Evolutionary conservation across 352 stramenopile species (phyloP), one percentile per base, ranked within the genome.

Genomic region (Globisporangium canariense): DNA sequence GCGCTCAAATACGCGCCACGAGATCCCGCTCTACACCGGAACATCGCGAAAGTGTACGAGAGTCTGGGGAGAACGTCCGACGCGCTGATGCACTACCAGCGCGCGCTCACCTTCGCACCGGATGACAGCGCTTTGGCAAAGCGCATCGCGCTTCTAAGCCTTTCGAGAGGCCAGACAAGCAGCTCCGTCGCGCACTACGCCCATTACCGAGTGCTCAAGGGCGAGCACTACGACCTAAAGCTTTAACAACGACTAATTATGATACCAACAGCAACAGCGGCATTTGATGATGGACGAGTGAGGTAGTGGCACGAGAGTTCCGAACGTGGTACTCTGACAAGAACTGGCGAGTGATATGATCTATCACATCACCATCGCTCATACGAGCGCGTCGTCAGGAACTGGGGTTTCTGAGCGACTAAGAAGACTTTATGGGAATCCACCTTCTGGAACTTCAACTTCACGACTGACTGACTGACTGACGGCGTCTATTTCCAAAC

Each of bases 161-260:
- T 92, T n/a, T 73, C 64, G 60, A 58, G 65, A 54, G 22, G 61
- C 32, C 64, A 65, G 11, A 76, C 66, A 1, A 70, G 68, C 10
- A 61, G 45, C 10, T 73, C 79, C 16, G 50, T 68, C 7, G 49
- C 70, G n/a, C 58, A 81, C 46, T 92, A 90, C 61, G 65, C 64
- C 28, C 73, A 67, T n/a, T 78, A 84, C 55, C 74, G 78, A 2
- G 38, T 34, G 3, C 66, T 88, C 4, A 75, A 68, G 6, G 79
- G 76, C 0, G 69, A 89, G 43, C 78, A 87, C 64, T 89, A 72
- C 56, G 83, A 89, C 36, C 61, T 90, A 18, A 89, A 89, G 54
- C 68, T 89, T 25, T 63, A 40, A 66, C 28, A 47, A 47, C 8
- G 16, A 47, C 41, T 47, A 47, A 4, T 45, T 47, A 47, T 47